These are phyloP conservation scores for Amphirosellinia nigrospora DNA, from an alignment of 495 filamentous ascomycete species.

Conservation along the genomic window DNA sequence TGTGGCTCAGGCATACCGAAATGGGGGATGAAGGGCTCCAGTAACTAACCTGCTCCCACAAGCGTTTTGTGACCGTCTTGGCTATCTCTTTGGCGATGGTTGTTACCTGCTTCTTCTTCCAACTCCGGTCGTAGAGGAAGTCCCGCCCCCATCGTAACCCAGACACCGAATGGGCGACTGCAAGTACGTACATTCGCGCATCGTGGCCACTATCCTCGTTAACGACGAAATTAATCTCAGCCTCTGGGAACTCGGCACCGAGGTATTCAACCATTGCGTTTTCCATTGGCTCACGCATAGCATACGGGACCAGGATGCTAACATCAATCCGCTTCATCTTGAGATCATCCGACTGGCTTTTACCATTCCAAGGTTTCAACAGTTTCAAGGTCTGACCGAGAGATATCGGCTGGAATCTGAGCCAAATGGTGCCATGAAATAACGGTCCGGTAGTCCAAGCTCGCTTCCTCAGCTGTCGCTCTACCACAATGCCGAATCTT, in stretches of 20 bases:
- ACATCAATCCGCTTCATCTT: conserved; percentile 64
- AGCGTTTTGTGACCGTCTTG: conserved; percentile 58
- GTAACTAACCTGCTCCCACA: conserved; percentile 56
- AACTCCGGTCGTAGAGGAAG: conserved; percentile 55
- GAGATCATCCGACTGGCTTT: conserved; percentile 26
- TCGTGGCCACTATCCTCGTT: conserved; percentile 65
- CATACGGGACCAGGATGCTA: conserved; percentile 59
- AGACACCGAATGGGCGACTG: conserved; percentile 70
- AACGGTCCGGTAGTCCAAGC: conserved; percentile 70
- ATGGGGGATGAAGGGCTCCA: background rate
- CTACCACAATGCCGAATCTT: conserved; percentile 65
- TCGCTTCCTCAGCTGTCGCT: conserved; percentile 60
- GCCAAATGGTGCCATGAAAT: conserved; percentile 63
- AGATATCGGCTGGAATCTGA: conserved; percentile 62
- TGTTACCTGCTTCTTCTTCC: conserved; percentile 52
- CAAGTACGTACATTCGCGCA: conserved; percentile 70
- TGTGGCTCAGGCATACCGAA: background rate
- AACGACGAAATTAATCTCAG: conserved; percentile 55
- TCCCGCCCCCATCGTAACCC: conserved; percentile 72
- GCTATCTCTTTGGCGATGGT: conserved; percentile 48
- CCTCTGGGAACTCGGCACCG: conserved; percentile 47
- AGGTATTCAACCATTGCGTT: conserved; percentile 45
- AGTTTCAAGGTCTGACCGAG: conserved; percentile 51
- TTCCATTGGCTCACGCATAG: conserved; percentile 50
- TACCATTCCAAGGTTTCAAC: conserved; percentile 44